These are phyloP conservation scores for Cornus suecica DNA, from an alignment of 148 eudicot genomes.

Conservation along the genomic window DNA sequence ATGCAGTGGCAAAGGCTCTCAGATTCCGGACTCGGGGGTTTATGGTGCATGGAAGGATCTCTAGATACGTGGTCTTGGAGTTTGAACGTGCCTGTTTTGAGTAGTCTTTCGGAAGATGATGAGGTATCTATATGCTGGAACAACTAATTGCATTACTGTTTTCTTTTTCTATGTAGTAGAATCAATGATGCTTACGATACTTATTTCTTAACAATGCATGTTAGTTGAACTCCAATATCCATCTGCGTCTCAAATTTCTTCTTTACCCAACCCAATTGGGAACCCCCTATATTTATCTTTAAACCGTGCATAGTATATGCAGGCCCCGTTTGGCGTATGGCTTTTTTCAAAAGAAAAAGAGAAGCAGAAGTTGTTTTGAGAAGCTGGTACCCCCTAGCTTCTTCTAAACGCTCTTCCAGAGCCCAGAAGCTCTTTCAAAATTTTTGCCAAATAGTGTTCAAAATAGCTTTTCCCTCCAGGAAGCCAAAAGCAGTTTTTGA, in stretches of 20 bases:
- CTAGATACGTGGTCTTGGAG: constrained; percentile 99
- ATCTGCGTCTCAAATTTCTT: neutral
- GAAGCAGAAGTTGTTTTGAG: no score
- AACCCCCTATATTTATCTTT: neutral
- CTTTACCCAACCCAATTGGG: neutral
- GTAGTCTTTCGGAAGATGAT: constrained; percentile 84
- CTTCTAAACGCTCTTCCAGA: no score
- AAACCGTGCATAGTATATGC: neutral
- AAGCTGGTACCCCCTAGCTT: no score
- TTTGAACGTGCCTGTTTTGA: constrained; percentile 87
- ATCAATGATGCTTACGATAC: neutral
- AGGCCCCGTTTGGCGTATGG: neutral
- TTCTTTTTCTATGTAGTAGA: neutral
- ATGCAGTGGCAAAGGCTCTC: constrained; percentile 76
- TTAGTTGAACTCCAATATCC: neutral
- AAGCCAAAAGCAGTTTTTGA: no score
- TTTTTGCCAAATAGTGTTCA: no score
- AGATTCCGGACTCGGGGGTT: constrained; percentile 75
- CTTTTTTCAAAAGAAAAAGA: no score
- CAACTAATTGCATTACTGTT: neutral
- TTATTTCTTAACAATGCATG: neutral
- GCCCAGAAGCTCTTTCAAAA: no score
- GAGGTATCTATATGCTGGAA: constrained; percentile 41
- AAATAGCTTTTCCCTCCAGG: no score
- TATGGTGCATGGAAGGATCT: constrained; percentile 93